phyloP scores from a whole-genome alignment of 352 stramenopile genomes.

The Globisporangium takayamanum region DNA sequence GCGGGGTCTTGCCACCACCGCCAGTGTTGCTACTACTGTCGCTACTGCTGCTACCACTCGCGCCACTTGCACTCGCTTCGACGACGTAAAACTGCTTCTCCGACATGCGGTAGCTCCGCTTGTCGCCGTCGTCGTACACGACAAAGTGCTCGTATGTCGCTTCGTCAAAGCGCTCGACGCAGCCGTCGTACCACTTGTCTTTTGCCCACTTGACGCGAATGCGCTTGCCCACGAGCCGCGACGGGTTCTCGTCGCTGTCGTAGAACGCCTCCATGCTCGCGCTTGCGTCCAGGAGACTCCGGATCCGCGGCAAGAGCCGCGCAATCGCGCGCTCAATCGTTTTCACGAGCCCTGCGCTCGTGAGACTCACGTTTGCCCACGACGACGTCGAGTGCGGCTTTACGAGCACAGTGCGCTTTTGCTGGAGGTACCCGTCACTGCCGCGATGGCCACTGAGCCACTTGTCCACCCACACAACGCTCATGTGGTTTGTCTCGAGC shows the following conservation, averaged over 20 bases:
- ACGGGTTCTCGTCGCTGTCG: conserved; percentile 84
- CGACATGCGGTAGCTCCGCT: conserved; percentile 84
- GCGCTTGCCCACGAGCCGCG: conserved; percentile 73
- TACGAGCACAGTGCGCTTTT: conserved; percentile 69
- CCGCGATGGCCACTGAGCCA: conserved; percentile 70
- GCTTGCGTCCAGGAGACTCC: conserved; percentile 37
- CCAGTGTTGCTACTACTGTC: conserved; percentile 2
- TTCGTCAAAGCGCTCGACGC: conserved; percentile 73
- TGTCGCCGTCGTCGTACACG: conserved; percentile 82
- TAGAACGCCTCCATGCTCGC: conserved; percentile 68
- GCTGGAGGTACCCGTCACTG: conserved; percentile 57
- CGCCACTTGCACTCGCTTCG: conserved; percentile 10
- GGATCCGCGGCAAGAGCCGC: conserved; percentile 54
- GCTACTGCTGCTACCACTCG: conserved; percentile 4
- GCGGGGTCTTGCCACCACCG: background rate
- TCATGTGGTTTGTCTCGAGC: conserved; percentile 58
- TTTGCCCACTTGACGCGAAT: conserved; percentile 87
- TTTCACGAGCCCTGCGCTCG: conserved; percentile 48
- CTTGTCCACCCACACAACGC: conserved; percentile 78
- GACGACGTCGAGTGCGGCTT: conserved; percentile 82
- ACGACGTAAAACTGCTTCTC: conserved; percentile 87
- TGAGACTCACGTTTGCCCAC: conserved; percentile 64
- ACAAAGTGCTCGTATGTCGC: conserved; percentile 78
- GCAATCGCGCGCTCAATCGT: conserved; percentile 53
- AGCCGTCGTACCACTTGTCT: conserved; percentile 86